Evolutionary conservation across 176 grass and related monocot species (phyloP).

Genomic region (Poa annua): DNA sequence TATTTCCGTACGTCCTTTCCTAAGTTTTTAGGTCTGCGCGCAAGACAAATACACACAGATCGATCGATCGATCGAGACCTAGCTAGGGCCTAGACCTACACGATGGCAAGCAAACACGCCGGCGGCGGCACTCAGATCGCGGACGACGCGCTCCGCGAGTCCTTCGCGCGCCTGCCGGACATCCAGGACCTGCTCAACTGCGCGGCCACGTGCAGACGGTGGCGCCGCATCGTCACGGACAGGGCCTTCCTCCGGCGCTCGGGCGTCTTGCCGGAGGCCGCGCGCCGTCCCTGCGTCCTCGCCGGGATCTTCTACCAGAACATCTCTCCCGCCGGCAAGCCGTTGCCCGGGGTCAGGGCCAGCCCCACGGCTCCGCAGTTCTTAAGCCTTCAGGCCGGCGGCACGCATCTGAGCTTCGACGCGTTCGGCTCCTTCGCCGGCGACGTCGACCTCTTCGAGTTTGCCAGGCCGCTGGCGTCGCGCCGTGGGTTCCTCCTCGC

Average conservation of each 20-base stretch:
- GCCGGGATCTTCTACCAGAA: not conserved
- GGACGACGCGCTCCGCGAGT: not conserved
- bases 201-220: not conserved
- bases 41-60: too few species aligned
- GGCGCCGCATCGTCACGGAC: not conserved
- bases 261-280: not conserved
- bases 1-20: too few species aligned
- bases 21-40: too few species aligned
- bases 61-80: too few species aligned
- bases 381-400: not conserved
- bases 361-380: not conserved
- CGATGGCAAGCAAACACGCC: not conserved
- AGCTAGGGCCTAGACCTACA: too few species aligned
- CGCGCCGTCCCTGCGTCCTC: not conserved
- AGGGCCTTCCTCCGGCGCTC: not conserved
- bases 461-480: not conserved
- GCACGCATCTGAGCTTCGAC: not conserved
- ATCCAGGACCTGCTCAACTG: not conserved
- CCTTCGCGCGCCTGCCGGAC: not conserved
- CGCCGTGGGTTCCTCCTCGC: not conserved
- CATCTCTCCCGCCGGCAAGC: not conserved
- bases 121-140: not conserved
- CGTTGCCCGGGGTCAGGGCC: not conserved
- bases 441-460: not conserved
- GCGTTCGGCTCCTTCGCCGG: not conserved